phyloP scores from a whole-genome alignment of 2,329 filamentous ascomycete species.

The Diaporthe vaccinii region DNA sequence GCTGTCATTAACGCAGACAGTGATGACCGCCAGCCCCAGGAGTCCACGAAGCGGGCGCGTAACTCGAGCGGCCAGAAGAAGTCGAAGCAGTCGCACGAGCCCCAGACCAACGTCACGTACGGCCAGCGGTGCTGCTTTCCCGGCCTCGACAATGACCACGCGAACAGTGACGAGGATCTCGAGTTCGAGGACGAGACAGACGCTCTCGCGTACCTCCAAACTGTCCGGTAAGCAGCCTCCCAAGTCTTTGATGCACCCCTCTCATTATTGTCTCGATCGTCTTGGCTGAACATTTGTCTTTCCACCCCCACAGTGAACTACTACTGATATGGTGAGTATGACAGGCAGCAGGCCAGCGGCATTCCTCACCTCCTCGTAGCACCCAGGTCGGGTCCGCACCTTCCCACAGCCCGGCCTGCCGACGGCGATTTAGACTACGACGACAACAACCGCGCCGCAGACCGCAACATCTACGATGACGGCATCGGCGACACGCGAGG shows the following conservation, averaged over 20 bases:
- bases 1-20: conserved; percentile 38
- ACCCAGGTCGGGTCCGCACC: conserved; percentile 66
- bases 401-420: conserved; percentile 56
- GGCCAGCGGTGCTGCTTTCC: conserved; percentile 82
- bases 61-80: conserved; percentile 45
- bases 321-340: conserved; percentile 66
- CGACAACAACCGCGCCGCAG: conserved; percentile 48
- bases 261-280: conserved; percentile 37
- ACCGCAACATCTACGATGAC: conserved; percentile 62
- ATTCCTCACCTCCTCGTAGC: conserved; percentile 81
- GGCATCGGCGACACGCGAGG: conserved; percentile 69
- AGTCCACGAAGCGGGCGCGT: conserved; percentile 45
- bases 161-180: conserved; percentile 66
- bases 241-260: conserved; percentile 29
- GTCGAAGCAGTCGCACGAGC: conserved; percentile 57
- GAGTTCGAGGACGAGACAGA: conserved; percentile 78
- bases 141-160: conserved; percentile 64
- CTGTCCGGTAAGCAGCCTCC: conserved; percentile 73
- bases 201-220: conserved; percentile 77
- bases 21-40: conserved; percentile 37
- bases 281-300: conserved; percentile 37
- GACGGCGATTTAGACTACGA: conserved; percentile 47
- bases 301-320: conserved; percentile 31
- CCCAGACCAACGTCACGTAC: conserved; percentile 72
- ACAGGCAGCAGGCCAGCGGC: conserved; percentile 79